Percentiles rank a stretch among this genome's conserved stretches.
Conservation (phyloP, 2,329 filamentous ascomycete genomes). For the Colletotrichum coccodes region DNA sequence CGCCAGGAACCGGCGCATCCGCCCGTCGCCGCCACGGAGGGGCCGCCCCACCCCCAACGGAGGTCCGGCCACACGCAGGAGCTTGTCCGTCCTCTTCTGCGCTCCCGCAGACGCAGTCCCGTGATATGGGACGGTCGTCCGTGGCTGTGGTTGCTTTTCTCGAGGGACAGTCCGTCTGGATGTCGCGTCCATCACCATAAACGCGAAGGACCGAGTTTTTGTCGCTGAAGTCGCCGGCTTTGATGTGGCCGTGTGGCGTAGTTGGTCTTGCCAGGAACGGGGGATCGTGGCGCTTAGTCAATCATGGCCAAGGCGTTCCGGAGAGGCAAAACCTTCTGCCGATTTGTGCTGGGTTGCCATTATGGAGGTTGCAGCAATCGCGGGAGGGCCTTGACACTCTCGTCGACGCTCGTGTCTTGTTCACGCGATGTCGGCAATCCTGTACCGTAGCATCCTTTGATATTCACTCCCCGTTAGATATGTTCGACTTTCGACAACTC, state of each 20-base stretch:
- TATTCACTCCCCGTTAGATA: background rate
- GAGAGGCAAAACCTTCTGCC: too few relatives aligned
- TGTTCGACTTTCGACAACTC: background rate
- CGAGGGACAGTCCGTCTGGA: background rate
- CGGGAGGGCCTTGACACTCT: background rate
- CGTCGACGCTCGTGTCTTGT: background rate
- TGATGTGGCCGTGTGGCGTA: background rate
- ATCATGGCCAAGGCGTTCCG: too few relatives aligned
- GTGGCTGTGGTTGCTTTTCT: background rate
- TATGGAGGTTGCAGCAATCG: background rate
- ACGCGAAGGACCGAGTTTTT: slow-evolving; percentile 13
- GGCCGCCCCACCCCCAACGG: slow-evolving; percentile 27
- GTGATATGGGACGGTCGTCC: background rate
- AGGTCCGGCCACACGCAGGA: slow-evolving; percentile 20
- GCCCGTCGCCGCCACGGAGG: background rate
- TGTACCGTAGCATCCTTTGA: background rate
- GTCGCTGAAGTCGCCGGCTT: background rate
- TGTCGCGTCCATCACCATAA: slow-evolving; percentile 14
- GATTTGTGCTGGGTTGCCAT: too few relatives aligned
- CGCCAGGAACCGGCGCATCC: slow-evolving; percentile 26
- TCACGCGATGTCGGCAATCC: background rate
- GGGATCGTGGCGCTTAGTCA: background rate
- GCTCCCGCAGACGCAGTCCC: background rate
- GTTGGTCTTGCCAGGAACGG: background rate
- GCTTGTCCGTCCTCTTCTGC: background rate